Evolutionary conservation across 805 yeast species (phyloP).

Genomic region (Helenozyma rhizophorensis): DNA sequence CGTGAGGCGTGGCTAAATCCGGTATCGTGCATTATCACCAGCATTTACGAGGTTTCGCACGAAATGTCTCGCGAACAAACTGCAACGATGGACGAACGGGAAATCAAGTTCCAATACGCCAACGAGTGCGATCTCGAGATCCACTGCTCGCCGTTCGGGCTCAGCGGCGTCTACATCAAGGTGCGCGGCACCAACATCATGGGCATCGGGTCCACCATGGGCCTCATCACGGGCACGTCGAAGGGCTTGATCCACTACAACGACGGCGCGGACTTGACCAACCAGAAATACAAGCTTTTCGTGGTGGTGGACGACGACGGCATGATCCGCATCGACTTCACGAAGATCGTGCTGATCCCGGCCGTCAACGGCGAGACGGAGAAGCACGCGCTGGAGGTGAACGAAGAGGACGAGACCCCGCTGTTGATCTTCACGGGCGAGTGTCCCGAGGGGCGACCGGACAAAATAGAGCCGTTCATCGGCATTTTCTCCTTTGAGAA

Average conservation of each 20-base stretch:
- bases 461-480: slow-evolving; percentile 48
- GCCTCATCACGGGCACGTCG: slow-evolving; percentile 49
- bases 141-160: slow-evolving; percentile 55
- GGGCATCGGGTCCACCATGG: slow-evolving; percentile 57
- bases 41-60: no score
- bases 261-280: slow-evolving; percentile 41
- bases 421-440: slow-evolving; percentile 47
- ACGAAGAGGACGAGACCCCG: slow-evolving; percentile 40
- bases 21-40: no score
- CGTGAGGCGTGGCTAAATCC: no score
- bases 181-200: slow-evolving; percentile 45
- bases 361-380: slow-evolving; percentile 21
- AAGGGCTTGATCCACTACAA: slow-evolving; percentile 48
- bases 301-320: slow-evolving; percentile 44
- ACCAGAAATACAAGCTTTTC: slow-evolving; percentile 46
- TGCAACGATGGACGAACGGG: no score
- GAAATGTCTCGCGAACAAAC: no score
- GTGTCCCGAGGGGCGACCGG: slow-evolving; percentile 52
- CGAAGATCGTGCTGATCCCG: slow-evolving; percentile 36
- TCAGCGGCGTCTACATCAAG: slow-evolving; percentile 47
- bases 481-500: slow-evolving; percentile 52
- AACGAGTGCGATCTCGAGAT: slow-evolving; percentile 50
- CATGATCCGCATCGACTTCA: slow-evolving; percentile 46
- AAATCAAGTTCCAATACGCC: slow-evolving; percentile 37
- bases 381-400: slow-evolving; percentile 7